Conservation (phyloP, 192 early-diverging fungal species). For the Chytriomyces sp. region DNA sequence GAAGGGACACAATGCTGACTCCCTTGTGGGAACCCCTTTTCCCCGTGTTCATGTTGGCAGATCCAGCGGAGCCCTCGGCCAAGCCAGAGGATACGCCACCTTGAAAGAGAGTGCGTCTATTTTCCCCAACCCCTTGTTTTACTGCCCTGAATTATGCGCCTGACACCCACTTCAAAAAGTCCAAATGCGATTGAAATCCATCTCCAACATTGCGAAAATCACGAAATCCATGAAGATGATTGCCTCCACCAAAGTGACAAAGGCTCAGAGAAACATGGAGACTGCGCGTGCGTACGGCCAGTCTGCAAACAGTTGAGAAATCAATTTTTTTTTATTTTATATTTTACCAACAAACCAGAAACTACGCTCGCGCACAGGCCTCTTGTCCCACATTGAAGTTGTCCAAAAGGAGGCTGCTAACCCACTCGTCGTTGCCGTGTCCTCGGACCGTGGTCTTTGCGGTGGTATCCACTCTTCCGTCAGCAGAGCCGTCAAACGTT, state of each 20-base stretch:
- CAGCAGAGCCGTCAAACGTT: slow-evolving; percentile 77
- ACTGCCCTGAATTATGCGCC: not conserved
- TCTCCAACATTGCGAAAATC: slow-evolving; percentile 98
- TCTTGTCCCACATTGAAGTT: slow-evolving; percentile 74
- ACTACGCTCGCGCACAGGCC: slow-evolving; percentile 55
- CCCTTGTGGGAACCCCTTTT: too few relatives aligned
- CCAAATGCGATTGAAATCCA: slow-evolving; percentile 92
- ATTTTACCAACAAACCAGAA: slow-evolving; percentile 16
- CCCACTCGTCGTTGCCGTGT: slow-evolving; percentile 79
- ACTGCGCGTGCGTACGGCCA: slow-evolving; percentile 77
- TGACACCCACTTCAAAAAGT: slow-evolving; percentile 52
- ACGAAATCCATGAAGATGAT: slow-evolving; percentile 99
- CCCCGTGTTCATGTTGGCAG: not conserved
- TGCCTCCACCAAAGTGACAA: slow-evolving; percentile 97
- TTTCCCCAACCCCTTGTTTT: not conserved
- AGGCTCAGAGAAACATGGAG: slow-evolving; percentile 89
- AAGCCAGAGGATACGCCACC: slow-evolving; percentile 35
- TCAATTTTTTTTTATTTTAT: not conserved
- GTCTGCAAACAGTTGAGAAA: slow-evolving; percentile 62
- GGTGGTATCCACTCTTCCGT: slow-evolving; percentile 98
- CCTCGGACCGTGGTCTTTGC: slow-evolving; percentile 97
- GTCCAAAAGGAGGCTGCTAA: slow-evolving; percentile 70
- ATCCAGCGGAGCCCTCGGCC: slow-evolving; percentile 2
- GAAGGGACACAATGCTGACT: not conserved
- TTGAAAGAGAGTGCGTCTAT: slow-evolving; percentile 35